Percentiles rank a stretch among this genome's conserved stretches.
Conservation (phyloP, 805 yeast species). For the Cyberlindnera galapagoensis region DNA sequence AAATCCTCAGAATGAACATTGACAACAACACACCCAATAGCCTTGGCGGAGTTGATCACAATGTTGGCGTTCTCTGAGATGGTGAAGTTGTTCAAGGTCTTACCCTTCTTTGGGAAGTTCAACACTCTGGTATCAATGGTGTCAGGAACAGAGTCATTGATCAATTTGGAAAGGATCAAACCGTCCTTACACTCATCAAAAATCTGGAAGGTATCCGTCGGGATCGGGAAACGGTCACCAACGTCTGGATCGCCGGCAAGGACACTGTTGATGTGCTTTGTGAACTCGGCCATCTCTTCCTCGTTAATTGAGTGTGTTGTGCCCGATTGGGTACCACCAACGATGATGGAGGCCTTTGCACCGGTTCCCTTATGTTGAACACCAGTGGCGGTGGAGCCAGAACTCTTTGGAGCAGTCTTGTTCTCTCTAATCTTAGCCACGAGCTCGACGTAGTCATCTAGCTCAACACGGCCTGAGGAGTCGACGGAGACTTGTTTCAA, state of each 20-base stretch:
- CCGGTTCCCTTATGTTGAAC: constrained; percentile 47
- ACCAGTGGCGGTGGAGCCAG: constrained; percentile 26
- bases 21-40: constrained; percentile 97
- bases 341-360: constrained; percentile 68
- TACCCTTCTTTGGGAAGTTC: constrained; percentile 78
- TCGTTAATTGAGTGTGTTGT: constrained; percentile 95
- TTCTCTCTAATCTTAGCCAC: constrained; percentile 70
- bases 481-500: constrained; percentile 87
- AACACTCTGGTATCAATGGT: constrained; percentile 97
- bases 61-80: constrained; percentile 97
- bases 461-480: constrained; percentile 94
- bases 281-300: constrained; percentile 93
- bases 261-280: constrained; percentile 90
- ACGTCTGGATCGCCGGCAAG: constrained; percentile 83
- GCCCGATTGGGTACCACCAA: constrained; percentile 82
- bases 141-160: constrained; percentile 97
- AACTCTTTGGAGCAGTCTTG: constrained; percentile 27
- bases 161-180: constrained; percentile 81
- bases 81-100: constrained; percentile 83
- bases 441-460: constrained; percentile 88
- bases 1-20: constrained; percentile 96
- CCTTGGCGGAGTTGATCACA: constrained; percentile 97
- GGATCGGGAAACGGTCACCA: constrained; percentile 82
- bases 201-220: constrained; percentile 88
- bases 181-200: constrained; percentile 98